Conservation (phyloP, 495 filamentous ascomycete species). For the Daldinia grandis region DNA sequence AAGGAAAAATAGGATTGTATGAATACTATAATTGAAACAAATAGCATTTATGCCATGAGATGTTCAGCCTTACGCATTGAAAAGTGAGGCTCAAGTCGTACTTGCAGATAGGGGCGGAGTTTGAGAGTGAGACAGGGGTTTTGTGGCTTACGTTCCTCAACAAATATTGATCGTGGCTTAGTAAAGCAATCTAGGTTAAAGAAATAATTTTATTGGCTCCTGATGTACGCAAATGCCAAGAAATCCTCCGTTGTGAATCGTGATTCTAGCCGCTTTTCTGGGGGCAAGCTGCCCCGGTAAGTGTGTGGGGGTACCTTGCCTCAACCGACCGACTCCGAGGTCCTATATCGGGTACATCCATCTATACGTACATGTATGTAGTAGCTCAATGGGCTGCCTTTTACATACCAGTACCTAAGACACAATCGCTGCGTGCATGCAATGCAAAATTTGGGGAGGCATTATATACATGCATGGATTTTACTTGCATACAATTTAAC, state of each 20-base stretch:
- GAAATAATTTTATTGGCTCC: not conserved
- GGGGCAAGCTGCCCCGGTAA: constrained; percentile 14
- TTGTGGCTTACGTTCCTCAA: not conserved
- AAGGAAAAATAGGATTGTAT: not conserved
- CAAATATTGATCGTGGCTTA: not conserved
- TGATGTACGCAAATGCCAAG: not conserved
- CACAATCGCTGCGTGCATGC: too few species aligned
- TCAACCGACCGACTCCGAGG: constrained; percentile 27
- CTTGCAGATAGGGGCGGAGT: not conserved
- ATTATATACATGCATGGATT: not conserved
- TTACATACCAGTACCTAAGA: too few species aligned
- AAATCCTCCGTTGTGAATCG: not conserved
- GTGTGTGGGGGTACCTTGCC: not conserved
- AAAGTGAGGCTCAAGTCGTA: not conserved
- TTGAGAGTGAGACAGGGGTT: not conserved
- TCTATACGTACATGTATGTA: too few species aligned
- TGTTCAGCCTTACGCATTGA: not conserved
- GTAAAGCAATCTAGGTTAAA: not conserved
- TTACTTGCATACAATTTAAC: not conserved
- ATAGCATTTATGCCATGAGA: not conserved
- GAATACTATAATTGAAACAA: not conserved
- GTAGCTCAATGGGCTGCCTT: too few species aligned
- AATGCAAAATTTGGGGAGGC: too few species aligned
- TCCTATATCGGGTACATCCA: constrained; percentile 16
- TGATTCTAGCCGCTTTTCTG: constrained; percentile 1